Evolutionary conservation across 2,329 filamentous ascomycete genomes (phyloP).

Genomic region (Diplodia sapinea): DNA sequence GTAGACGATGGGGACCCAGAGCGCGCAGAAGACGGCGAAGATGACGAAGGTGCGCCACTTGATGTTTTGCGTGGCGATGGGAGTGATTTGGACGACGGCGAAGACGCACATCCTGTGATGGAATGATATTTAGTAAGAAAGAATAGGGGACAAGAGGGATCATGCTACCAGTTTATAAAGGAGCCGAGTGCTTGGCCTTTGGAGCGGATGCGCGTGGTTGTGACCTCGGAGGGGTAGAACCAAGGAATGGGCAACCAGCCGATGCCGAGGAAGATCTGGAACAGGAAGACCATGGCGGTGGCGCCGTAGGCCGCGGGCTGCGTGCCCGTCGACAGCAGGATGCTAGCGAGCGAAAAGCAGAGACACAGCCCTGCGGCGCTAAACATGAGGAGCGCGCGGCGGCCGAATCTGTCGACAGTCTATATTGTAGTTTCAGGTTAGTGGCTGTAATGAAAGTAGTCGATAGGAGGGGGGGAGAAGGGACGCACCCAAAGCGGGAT

Average conservation of each 20-base stretch:
- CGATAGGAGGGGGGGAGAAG: neutral
- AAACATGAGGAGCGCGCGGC: conserved; percentile 50
- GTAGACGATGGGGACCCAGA: conserved; percentile 71
- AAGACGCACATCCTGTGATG: conserved; percentile 33
- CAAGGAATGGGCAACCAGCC: conserved; percentile 54
- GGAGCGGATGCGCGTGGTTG: conserved; percentile 50
- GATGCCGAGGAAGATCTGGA: conserved; percentile 53
- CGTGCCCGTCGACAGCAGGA: conserved; percentile 46
- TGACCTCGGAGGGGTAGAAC: conserved; percentile 53
- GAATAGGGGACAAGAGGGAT: too few relatives aligned
- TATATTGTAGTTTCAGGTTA: conserved; percentile 31
- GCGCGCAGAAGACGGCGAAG: conserved; percentile 74
- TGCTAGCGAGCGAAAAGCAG: conserved; percentile 50
- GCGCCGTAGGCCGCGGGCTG: conserved; percentile 49
- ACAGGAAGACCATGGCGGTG: conserved; percentile 54
- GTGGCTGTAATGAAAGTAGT: neutral
- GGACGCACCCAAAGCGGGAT: conserved; percentile 44
- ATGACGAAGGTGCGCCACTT: conserved; percentile 71
- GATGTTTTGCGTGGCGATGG: conserved; percentile 55
- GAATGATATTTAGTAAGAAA: neutral
- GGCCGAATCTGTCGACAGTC: conserved; percentile 51
- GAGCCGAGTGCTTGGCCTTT: conserved; percentile 51
- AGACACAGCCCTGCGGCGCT: conserved; percentile 51
- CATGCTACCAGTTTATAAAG: conserved; percentile 15
- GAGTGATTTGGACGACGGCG: conserved; percentile 48